Base-by-base conservation (phyloP, 345 rosid genomes). In the Mercurialis annua region DNA sequence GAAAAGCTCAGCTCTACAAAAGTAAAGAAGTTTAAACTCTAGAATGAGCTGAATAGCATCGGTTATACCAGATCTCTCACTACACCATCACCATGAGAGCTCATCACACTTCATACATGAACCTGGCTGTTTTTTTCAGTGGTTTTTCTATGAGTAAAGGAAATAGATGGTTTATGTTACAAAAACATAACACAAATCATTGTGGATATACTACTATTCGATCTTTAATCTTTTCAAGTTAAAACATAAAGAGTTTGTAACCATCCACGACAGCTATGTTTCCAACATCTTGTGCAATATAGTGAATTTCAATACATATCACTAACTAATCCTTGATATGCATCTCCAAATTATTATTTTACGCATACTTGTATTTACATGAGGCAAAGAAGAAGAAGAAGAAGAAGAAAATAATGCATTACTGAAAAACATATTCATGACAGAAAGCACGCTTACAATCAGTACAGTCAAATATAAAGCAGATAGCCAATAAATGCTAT, bases 271-370 rank as follows among this genome's bases (percentile, higher is more conserved):
- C 20, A 38, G 31, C 16, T 18, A 29, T 55, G 40, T 30, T 55
- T 20, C 60, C 29, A 55, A 7, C 38, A 30, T 29, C 59, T 23
- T 30, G 59, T 55, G n/a, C n/a, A n/a, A 55, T 55, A 55, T 30
- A 30, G 38, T 26, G 31, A 17, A 56, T 31, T 31, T 34, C 16
- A 20, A 31, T 57, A 34, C 31, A 27, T 30, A 15, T 31, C 24
- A 30, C 61, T 33, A 57, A 23, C 31, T 10, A 31, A 18, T 5
- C 11, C 18, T 57, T 57, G 16, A 42, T 10, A 5, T 30, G 42
- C 44, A 40, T 40, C 44, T 40, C 4, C 44, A 8, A 40, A 40
- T 40, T 40, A 9, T 40, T 40, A 6, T 9, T 12, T 40, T 7
- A 40, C 11, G 44, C 44, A 40, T 40, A 34, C 4, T 34, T 9